Evolutionary conservation across 2,329 filamentous ascomycete species (phyloP).

Genomic region (Westerdykella ornata): DNA sequence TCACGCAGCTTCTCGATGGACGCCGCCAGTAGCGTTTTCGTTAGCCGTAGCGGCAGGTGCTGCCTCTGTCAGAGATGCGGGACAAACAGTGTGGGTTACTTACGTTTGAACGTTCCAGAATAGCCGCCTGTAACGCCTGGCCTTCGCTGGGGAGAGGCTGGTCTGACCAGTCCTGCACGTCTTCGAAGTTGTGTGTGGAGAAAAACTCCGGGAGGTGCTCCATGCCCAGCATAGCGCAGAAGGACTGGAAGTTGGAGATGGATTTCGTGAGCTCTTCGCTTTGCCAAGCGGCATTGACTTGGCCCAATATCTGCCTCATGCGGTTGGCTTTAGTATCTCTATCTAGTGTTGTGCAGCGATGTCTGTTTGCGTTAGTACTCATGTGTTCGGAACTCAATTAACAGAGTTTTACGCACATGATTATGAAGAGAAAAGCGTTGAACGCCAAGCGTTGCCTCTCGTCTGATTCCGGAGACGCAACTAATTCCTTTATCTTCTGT

Average conservation of each 20-base stretch:
- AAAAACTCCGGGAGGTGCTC: conserved; percentile 77
- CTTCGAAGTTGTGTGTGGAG: conserved; percentile 62
- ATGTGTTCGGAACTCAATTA: neutral
- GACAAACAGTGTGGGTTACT: neutral
- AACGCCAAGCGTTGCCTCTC: conserved; percentile 81
- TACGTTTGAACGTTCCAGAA: conserved; percentile 66
- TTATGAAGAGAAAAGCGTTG: conserved; percentile 86
- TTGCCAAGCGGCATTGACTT: conserved; percentile 75
- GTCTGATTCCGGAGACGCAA: conserved; percentile 64
- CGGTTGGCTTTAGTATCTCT: conserved; percentile 62
- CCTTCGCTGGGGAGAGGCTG: conserved; percentile 73
- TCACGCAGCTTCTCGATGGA: conserved; percentile 85
- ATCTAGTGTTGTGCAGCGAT: conserved; percentile 73
- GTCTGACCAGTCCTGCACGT: conserved; percentile 74
- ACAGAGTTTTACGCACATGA: conserved; percentile 53
- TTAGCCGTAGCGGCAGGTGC: conserved; percentile 72
- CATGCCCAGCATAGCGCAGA: conserved; percentile 72
- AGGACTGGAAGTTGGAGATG: conserved; percentile 67
- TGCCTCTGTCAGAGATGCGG: conserved; percentile 36
- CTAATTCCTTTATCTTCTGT: conserved; percentile 72
- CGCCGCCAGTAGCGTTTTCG: conserved; percentile 86
- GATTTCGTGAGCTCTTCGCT: conserved; percentile 60
- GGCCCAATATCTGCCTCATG: conserved; percentile 70
- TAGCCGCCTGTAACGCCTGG: conserved; percentile 66
- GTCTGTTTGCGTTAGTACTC: conserved; percentile 44